Evolutionary conservation across 257 asterid species (phyloP).

Genomic region (Dorcoceras hygrometricum): DNA sequence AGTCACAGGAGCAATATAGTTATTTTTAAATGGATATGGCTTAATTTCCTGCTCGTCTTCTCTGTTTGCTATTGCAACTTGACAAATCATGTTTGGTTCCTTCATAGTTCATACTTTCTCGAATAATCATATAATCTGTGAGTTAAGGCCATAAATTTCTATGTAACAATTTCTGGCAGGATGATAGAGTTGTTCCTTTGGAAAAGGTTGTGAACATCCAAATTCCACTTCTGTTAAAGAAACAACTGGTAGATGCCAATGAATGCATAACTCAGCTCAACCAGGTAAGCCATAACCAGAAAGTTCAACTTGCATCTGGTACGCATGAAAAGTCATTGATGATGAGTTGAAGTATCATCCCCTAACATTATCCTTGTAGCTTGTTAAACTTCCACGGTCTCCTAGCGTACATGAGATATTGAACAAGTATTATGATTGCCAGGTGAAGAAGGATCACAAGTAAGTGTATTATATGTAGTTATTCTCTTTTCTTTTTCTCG

Average conservation of each 20-base stretch:
- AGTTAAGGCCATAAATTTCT: constrained; percentile 8
- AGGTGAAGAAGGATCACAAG: constrained; percentile 52
- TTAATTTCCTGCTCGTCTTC: background rate
- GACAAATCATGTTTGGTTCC: background rate
- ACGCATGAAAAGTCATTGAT: constrained; percentile 10
- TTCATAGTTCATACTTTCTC: background rate
- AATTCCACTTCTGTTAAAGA: constrained; percentile 61
- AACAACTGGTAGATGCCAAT: constrained; percentile 59
- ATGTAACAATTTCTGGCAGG: constrained; percentile 35
- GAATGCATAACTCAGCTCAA: constrained; percentile 59
- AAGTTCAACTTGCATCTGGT: background rate
- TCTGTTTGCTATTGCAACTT: background rate
- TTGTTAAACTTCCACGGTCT: constrained; percentile 68
- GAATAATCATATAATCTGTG: background rate
- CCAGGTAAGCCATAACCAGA: constrained; percentile 43
- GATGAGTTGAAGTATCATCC: constrained; percentile 9
- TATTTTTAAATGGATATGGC: background rate
- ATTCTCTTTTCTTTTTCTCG: background rate
- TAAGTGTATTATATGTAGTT: constrained; percentile 31
- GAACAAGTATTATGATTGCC: constrained; percentile 52
- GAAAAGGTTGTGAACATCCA: constrained; percentile 54
- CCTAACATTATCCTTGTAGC: constrained; percentile 43
- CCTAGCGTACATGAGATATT: constrained; percentile 62
- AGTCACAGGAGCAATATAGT: background rate
- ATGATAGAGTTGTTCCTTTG: constrained; percentile 30